Evolutionary conservation across 345 rosid species (phyloP).

Genomic region (Nasturtium officinale): DNA sequence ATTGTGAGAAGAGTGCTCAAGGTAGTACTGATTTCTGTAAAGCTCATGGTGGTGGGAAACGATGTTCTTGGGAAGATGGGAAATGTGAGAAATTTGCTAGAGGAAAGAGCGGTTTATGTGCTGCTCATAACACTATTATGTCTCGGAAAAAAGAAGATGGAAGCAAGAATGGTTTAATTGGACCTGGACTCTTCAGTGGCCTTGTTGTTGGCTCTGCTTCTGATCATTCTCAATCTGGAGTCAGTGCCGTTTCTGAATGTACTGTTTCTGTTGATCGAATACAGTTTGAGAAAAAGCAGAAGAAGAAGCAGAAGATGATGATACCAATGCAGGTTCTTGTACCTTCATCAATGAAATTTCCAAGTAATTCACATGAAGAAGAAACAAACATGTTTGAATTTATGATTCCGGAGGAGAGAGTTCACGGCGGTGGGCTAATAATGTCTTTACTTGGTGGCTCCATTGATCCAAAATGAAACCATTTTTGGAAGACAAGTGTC

Average conservation of each 20-base stretch:
- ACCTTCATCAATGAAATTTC: constrained; percentile 82
- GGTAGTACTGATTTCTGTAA: constrained; percentile 93
- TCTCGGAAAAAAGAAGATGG: constrained; percentile 48
- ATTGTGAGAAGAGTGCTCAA: constrained; percentile 94
- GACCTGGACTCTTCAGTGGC: constrained; percentile 80
- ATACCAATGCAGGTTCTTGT: constrained; percentile 89
- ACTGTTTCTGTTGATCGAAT: constrained; percentile 50
- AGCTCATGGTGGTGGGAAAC: constrained; percentile 96
- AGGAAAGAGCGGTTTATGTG: constrained; percentile 90
- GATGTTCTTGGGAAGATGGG: constrained; percentile 74
- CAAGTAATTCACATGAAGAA: constrained; percentile 30
- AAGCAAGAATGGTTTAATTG: constrained; percentile 59
- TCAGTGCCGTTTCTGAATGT: constrained; percentile 59
- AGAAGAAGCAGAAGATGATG: constrained; percentile 43
- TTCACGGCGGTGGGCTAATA: constrained; percentile 77
- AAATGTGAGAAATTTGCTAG: constrained; percentile 90
- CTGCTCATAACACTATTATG: constrained; percentile 74
- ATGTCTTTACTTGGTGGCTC: constrained; percentile 84
- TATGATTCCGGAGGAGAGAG: constrained; percentile 86
- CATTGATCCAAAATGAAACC: constrained; percentile 53
- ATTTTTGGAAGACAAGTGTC: not conserved
- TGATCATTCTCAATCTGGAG: constrained; percentile 58
- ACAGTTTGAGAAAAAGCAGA: constrained; percentile 44
- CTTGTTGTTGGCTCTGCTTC: constrained; percentile 58
- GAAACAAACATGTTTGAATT: constrained; percentile 46